Conservation (phyloP, 495 filamentous ascomycete genomes). For the Neurospora intermedia region DNA sequence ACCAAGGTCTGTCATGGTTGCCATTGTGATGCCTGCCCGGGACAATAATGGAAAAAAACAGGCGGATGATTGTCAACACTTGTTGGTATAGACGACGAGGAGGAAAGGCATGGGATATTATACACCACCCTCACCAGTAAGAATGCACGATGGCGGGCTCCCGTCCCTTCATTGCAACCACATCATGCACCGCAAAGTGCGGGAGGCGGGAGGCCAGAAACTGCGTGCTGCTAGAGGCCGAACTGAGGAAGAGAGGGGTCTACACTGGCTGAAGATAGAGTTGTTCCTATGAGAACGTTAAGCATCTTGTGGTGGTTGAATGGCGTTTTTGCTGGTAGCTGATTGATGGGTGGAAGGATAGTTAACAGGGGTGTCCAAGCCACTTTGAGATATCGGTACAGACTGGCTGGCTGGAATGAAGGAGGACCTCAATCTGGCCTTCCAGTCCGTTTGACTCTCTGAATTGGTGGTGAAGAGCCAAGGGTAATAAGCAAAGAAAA, state of each 20-base stretch:
- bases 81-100: neutral
- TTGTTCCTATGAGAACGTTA: neutral
- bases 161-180: neutral
- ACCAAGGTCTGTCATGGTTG: neutral
- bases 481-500: neutral
- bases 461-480: neutral
- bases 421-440: neutral
- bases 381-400: neutral
- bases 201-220: neutral
- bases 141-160: neutral
- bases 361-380: neutral
- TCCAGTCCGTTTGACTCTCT: neutral
- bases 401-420: neutral
- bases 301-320: neutral
- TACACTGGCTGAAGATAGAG: neutral
- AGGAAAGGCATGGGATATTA: neutral
- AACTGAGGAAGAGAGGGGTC: neutral
- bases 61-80: neutral
- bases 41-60: neutral
- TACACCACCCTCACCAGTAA: neutral
- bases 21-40: neutral
- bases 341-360: neutral
- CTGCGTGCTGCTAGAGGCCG: neutral
- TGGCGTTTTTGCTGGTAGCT: neutral
- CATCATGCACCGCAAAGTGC: neutral